Percentiles rank a stretch among this genome's conserved stretches.
These are phyloP conservation scores for Pythium scleroteichum DNA, from an alignment of 352 stramenopile species.

Conservation along the genomic window DNA sequence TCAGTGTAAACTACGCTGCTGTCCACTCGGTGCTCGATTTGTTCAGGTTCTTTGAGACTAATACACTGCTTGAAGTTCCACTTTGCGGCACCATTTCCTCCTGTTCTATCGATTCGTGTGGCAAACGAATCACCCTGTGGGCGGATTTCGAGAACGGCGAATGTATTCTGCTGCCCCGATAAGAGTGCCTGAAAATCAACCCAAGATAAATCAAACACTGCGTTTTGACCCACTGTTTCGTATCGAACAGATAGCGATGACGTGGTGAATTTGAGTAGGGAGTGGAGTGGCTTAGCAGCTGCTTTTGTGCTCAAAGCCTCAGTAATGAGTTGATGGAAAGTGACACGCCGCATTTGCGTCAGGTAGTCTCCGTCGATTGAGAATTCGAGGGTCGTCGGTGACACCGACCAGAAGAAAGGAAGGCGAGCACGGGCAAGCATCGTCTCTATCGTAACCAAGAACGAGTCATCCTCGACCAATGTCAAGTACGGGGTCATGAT, in stretches of 20 bases:
- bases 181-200: conserved; percentile 63
- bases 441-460: conserved; percentile 47
- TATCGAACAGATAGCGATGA: conserved; percentile 63
- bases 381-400: conserved; percentile 48
- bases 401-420: conserved; percentile 74
- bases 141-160: conserved; percentile 59
- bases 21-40: conserved; percentile 56
- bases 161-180: conserved; percentile 56
- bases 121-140: conserved; percentile 69
- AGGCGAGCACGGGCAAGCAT: conserved; percentile 40
- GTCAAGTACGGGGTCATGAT: conserved; percentile 41
- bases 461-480: conserved; percentile 55
- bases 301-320: conserved; percentile 37
- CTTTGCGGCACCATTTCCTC: conserved; percentile 46
- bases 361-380: conserved; percentile 64
- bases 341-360: conserved; percentile 37
- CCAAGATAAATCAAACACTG: conserved; percentile 50
- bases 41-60: conserved; percentile 48
- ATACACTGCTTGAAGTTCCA: conserved; percentile 68
- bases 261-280: conserved; percentile 51
- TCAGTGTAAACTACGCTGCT: conserved; percentile 75
- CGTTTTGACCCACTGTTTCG: conserved; percentile 57
- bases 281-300: conserved; percentile 36
- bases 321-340: conserved; percentile 61
- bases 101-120: conserved; percentile 48